These are phyloP conservation scores for Arxiozyma slooffiae DNA, from an alignment of 1,139 yeast genomes.

Conservation along the genomic window DNA sequence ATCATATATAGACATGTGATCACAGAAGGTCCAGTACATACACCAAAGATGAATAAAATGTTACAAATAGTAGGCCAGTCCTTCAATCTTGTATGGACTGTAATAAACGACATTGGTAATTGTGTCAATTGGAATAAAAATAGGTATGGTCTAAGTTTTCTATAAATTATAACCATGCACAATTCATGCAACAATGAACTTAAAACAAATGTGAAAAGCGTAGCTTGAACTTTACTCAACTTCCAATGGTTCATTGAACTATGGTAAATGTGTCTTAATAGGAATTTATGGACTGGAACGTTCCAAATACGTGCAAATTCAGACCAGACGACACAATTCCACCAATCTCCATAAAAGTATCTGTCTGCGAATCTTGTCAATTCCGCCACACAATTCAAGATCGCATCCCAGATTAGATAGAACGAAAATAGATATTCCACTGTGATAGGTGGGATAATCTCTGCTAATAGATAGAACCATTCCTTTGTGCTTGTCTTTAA, in stretches of 20 bases:
- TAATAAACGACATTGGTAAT: constrained; percentile 35
- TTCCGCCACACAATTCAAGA: constrained; percentile 75
- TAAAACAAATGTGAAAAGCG: constrained; percentile 66
- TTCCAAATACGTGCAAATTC: constrained; percentile 90
- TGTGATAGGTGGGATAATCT: constrained; percentile 67
- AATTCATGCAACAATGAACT: constrained; percentile 77
- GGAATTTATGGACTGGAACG: constrained; percentile 75
- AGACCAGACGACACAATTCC: constrained; percentile 87
- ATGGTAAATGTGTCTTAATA: constrained; percentile 82
- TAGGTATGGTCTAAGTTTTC: constrained; percentile 67
- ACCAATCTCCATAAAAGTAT: constrained; percentile 87
- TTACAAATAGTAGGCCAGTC: constrained; percentile 46
- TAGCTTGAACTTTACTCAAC: constrained; percentile 53
- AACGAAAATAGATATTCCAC: constrained; percentile 63
- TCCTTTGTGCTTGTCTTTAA: constrained; percentile 40
- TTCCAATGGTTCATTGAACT: constrained; percentile 66
- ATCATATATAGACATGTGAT: constrained; percentile 71
- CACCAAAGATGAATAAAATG: constrained; percentile 77
- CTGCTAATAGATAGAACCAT: constrained; percentile 56
- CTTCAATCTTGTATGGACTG: constrained; percentile 6
- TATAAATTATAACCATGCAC: constrained; percentile 77
- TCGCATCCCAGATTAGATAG: constrained; percentile 88
- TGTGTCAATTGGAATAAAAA: constrained; percentile 63
- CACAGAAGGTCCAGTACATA: constrained; percentile 78
- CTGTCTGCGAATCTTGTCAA: constrained; percentile 73